Base-by-base conservation (phyloP, 139 green algal genomes). In the Chlorella sp. region DNA sequence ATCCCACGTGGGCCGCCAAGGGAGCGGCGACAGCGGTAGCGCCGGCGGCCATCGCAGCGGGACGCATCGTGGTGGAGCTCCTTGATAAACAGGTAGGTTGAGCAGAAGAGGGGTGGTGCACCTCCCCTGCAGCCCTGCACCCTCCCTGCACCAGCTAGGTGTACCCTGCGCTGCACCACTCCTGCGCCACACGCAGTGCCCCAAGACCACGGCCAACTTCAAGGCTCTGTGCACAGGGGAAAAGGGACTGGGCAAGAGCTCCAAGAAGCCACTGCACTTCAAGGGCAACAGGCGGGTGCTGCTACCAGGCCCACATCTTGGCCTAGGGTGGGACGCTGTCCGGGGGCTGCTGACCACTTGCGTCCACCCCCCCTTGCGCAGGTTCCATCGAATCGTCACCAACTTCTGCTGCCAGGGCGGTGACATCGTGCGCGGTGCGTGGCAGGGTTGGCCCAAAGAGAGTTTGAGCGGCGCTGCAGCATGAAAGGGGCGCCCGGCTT, bases 251-350 rank as follows among this genome's bases (percentile, higher is more conserved):
- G 87, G 91, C 67, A 94, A 94, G 70, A 73, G 78, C 1, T 86
- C 67, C 67, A 89, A 89, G 68, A 95, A 94, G 81, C 77, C 86
- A 24, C 78, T 97, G 78, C 91, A 97, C 77, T 93, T 88, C 77
- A 86, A 88, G 79, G 82, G 74, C 31, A 49, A 29, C 33, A n/a
- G n/a, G n/a, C n/a, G n/a, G n/a, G n/a, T n/a, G n/a, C n/a, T n/a
- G n/a, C n/a, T n/a, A 24, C 60, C 60, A 61, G 22, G 49, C 49
- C 49, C 20, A 59, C 42, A 17, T 59, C 14, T 59, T 59, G 42
- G 10, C 42, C 17, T 59, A n/a, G n/a, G n/a, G n/a, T 59, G 17
- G 42, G 10, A 17, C 14, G 14, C 42, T 59, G 42, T 17, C 17
- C 17, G 42, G 17, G 42, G 17, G 42, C 42, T 59, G 42, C 42